A percentile compares a stretch with the other conserved stretches of the same genome.
phyloP scores from a whole-genome alignment of 768 basidiomycete species.

The Russula virescens region DNA sequence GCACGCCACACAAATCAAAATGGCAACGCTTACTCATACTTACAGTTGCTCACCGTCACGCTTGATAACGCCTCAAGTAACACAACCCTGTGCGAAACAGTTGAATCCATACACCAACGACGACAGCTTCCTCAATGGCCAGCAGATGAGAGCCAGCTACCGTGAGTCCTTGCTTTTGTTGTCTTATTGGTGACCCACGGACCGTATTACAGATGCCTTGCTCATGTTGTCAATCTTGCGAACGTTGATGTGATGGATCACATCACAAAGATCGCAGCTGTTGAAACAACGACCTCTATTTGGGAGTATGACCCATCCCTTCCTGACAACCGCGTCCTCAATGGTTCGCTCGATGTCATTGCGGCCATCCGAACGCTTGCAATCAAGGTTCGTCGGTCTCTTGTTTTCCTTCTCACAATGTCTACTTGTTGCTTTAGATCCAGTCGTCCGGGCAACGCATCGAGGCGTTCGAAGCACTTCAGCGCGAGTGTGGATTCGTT shows the following conservation, averaged over 20 bases:
- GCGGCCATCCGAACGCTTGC: not conserved
- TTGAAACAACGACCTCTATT: not conserved
- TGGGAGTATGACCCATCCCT: slow-evolving; percentile 5
- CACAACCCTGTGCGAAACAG: not conserved
- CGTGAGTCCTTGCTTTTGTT: not conserved
- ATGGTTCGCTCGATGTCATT: not conserved
- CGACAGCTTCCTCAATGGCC: not conserved
- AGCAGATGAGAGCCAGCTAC: not conserved
- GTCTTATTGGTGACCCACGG: no score
- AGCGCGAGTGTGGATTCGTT: no score
- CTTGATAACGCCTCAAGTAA: not conserved
- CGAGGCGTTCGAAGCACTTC: no score
- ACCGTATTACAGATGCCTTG: not conserved
- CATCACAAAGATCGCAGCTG: not conserved
- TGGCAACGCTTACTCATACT: no score
- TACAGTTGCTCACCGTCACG: not conserved
- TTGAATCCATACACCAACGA: not conserved
- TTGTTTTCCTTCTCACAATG: not conserved
- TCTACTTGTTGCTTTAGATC: not conserved
- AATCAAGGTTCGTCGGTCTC: not conserved
- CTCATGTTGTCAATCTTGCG: not conserved
- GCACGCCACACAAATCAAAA: no score
- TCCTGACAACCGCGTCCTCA: not conserved
- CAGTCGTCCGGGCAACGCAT: no score
- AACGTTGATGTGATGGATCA: not conserved